Conservation (phyloP, 2,329 filamentous ascomycete species). For the Aspergillus arachidicola region DNA sequence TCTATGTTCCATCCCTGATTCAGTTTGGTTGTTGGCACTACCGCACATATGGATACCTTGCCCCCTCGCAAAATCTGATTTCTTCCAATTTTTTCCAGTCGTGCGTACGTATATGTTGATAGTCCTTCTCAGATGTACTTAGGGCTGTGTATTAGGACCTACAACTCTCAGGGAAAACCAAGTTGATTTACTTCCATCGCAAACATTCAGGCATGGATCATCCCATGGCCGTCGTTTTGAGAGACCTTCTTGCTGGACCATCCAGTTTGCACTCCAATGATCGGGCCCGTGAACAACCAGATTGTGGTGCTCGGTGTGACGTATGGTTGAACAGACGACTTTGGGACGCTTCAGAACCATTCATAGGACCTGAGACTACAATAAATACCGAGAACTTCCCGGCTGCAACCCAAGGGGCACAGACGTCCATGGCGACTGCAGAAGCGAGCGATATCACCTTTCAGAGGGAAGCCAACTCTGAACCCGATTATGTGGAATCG, state of each 20-base stretch:
- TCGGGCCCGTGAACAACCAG: not conserved
- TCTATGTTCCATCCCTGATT: not conserved
- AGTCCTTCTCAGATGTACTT: not conserved
- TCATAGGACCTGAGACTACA: not conserved
- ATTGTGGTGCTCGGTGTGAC: not conserved
- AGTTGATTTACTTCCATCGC: not conserved
- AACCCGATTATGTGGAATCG: not conserved
- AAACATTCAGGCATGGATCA: not conserved
- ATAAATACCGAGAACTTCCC: too few relatives aligned
- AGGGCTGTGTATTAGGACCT: not conserved
- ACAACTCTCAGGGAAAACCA: not conserved
- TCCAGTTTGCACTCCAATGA: not conserved
- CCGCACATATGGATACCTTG: not conserved
- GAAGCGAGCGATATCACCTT: not conserved
- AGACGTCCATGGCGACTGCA: not conserved
- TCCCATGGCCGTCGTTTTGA: not conserved
- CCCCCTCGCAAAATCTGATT: too few relatives aligned
- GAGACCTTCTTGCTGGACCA: not conserved
- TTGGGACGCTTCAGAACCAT: not conserved
- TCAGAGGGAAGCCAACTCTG: not conserved
- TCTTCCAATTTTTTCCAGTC: too few relatives aligned
- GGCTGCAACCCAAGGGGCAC: not conserved
- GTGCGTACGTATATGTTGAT: not conserved
- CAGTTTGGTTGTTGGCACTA: not conserved
- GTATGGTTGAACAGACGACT: not conserved